Evolutionary conservation across 495 filamentous ascomycete species (phyloP).

Genomic region (Lasiosphaeria ovina): DNA sequence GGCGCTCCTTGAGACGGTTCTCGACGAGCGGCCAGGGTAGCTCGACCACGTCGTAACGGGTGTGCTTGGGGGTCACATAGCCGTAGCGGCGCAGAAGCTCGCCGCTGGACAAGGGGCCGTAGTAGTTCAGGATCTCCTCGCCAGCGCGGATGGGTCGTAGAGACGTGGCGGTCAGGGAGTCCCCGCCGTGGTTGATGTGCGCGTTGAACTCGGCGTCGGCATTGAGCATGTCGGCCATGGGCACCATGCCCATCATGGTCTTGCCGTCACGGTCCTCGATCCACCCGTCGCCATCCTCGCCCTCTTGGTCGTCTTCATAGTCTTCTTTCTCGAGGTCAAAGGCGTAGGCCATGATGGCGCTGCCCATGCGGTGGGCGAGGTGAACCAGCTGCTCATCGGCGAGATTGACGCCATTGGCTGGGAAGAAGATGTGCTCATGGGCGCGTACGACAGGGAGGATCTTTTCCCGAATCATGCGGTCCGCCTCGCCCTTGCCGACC

Average conservation of each 20-base stretch:
- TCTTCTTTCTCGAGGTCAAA: slow-evolving; percentile 71
- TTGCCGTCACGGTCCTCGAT: slow-evolving; percentile 67
- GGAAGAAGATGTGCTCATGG: slow-evolving; percentile 48
- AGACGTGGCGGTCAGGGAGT: slow-evolving; percentile 62
- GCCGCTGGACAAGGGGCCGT: slow-evolving; percentile 76
- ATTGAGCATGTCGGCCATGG: slow-evolving; percentile 89
- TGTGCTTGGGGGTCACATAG: slow-evolving; percentile 77
- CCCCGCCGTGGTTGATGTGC: slow-evolving; percentile 68
- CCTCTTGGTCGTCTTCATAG: slow-evolving; percentile 51
- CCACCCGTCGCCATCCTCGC: slow-evolving; percentile 57
- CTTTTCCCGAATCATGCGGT: slow-evolving; percentile 60
- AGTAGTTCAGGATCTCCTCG: slow-evolving; percentile 90
- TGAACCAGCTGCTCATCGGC: slow-evolving; percentile 52
- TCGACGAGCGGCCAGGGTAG: slow-evolving; percentile 59
- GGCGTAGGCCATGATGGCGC: slow-evolving; percentile 89
- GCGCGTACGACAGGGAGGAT: slow-evolving; percentile 58
- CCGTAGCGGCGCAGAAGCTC: slow-evolving; percentile 87
- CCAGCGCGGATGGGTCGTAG: slow-evolving; percentile 63
- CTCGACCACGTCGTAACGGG: slow-evolving; percentile 79
- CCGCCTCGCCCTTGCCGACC: slow-evolving; percentile 72
- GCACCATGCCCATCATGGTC: slow-evolving; percentile 78
- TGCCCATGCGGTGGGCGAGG: slow-evolving; percentile 76
- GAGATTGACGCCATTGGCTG: slow-evolving; percentile 38
- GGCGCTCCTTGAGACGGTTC: slow-evolving; percentile 36
- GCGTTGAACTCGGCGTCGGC: slow-evolving; percentile 83